A percentile compares a stretch with the other conserved stretches of the same genome.
phyloP scores from a whole-genome alignment of 2,329 filamentous ascomycete species.

The Chrysoporthe puriensis region DNA sequence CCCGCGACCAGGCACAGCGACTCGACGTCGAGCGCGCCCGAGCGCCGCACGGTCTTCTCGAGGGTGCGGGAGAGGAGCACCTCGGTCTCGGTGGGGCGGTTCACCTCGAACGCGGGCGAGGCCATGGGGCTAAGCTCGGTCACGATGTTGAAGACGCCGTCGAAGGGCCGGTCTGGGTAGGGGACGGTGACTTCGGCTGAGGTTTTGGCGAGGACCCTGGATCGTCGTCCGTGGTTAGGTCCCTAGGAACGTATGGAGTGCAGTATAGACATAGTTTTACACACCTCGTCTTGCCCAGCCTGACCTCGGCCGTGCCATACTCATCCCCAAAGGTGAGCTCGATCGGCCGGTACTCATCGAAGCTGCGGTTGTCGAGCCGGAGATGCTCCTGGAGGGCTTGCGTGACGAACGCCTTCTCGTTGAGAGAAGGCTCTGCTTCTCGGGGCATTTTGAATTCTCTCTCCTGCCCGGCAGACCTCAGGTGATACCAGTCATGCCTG shows the following conservation, averaged over 20 bases:
- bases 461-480: constrained; percentile 29
- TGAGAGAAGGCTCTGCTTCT: constrained; percentile 86
- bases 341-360: constrained; percentile 79
- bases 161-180: constrained; percentile 86
- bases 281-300: constrained; percentile 87
- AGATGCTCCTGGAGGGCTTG: constrained; percentile 80
- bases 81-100: constrained; percentile 81
- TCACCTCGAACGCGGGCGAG: constrained; percentile 85
- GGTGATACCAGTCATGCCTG: constrained; percentile 31
- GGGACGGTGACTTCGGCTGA: constrained; percentile 88
- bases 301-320: constrained; percentile 86
- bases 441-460: constrained; percentile 69
- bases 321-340: constrained; percentile 85
- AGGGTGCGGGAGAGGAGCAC: constrained; percentile 84
- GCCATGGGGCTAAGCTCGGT: constrained; percentile 93
- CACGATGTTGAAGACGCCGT: constrained; percentile 91
- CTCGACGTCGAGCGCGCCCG: constrained; percentile 90
- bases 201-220: constrained; percentile 79
- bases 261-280: constrained; percentile 19
- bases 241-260: not conserved
- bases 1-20: constrained; percentile 92
- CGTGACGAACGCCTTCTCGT: constrained; percentile 84
- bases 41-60: constrained; percentile 92
- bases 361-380: constrained; percentile 80
- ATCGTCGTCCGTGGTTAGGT: constrained; percentile 20